Evolutionary conservation across 306 rosid species (phyloP).

Genomic region (Lathyrus tuberosus): DNA sequence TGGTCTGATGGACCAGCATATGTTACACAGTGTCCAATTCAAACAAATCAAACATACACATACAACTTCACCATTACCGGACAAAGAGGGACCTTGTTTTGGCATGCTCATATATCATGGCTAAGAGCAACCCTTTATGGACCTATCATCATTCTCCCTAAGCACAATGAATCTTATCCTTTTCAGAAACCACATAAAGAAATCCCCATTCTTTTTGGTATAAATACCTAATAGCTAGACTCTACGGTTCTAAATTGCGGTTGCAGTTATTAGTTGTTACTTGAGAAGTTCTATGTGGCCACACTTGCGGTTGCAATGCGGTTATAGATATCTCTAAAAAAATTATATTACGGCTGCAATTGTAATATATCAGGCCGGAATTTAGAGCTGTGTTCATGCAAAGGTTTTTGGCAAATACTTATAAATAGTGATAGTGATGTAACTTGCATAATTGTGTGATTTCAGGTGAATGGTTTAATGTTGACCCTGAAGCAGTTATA

Average conservation of each 20-base stretch:
- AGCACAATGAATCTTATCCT: conserved; percentile 68
- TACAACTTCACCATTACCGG: conserved; percentile 78
- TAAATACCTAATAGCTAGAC: neutral
- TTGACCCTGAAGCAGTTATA: conserved; percentile 75
- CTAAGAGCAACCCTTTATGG: conserved; percentile 69
- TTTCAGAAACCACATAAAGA: conserved; percentile 68
- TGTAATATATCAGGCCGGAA: neutral
- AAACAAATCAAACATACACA: conserved; percentile 58
- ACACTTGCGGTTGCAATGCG: neutral
- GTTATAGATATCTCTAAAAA: neutral
- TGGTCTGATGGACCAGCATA: conserved; percentile 94
- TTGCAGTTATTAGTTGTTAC: neutral
- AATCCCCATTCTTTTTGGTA: conserved; percentile 76
- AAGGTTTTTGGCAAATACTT: neutral
- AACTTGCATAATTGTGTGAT: conserved; percentile 17
- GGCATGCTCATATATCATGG: conserved; percentile 95
- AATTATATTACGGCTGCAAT: neutral
- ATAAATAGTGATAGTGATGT: conserved; percentile 16
- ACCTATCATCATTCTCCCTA: conserved; percentile 77
- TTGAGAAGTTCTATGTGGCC: neutral
- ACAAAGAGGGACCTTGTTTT: conserved; percentile 79
- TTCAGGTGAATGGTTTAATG: conserved; percentile 91
- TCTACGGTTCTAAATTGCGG: neutral
- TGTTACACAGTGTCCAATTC: conserved; percentile 88
- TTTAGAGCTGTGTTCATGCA: neutral